Base-by-base conservation (phyloP, 129 eudicot genomes). In the Chrysanthemum lavandulifolium region DNA sequence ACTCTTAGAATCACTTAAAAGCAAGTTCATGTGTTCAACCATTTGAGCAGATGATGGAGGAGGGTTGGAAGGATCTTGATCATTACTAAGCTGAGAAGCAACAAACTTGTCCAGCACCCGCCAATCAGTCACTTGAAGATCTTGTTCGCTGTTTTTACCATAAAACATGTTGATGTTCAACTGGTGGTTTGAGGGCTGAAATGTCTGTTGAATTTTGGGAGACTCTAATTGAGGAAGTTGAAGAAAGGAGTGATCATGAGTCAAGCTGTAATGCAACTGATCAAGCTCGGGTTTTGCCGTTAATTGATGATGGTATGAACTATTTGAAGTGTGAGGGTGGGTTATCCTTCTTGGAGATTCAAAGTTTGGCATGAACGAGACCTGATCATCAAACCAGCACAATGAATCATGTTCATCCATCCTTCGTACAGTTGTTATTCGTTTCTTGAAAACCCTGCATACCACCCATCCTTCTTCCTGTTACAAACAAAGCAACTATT, bases 381-480 rank as follows among this genome's bases (percentile, higher is more conserved):
- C 89, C 78, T 91, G 97, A 70, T 91, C 89, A 57, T 91, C 95
- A 59, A 77, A 87, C 95, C 95, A 87, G 40, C 85, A 76, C 10
- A 86, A 61, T 10, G 91, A 79, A 52, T 91, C 89, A 2, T 84
- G 91, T 40, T 87, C 97, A 2, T 79, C 86, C 73, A 83, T 79
- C 54, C 81, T 87, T 7, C 85, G 77, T 31, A 76, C 83, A 1
- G 89, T 81, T 61, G 95, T 78, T 49, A 91, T 68, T 76, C 83
- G 73, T 82, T 91, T 91, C 85, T 83, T 91, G 89, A 91, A 91
- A 36, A 78, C 97, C 81, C 93, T 79, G 79, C 97, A 91, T 52
- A 91, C 97, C 13, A 85, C 97, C 97, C 97, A 91, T 33, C 97
- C 97, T 91, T 91, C 97, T 82, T 91, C 97, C 97, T 91, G 91